Conservation (phyloP, 805 yeast species). For the Kodamaea sagamina region DNA sequence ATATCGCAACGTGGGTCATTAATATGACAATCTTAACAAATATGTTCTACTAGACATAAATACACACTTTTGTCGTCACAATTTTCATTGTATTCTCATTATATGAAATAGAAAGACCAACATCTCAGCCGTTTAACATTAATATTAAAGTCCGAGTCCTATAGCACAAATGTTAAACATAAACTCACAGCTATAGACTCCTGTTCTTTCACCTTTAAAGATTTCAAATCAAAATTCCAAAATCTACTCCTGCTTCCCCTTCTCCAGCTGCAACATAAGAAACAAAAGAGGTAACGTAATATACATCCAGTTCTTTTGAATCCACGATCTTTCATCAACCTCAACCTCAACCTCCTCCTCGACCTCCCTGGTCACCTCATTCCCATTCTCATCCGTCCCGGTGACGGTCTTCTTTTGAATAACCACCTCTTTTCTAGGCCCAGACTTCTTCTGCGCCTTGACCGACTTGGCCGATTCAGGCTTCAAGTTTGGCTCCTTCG, state of each 20-base stretch:
- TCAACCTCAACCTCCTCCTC: slow-evolving; percentile 24
- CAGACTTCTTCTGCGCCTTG: slow-evolving; percentile 10
- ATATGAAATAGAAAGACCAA: too few species aligned
- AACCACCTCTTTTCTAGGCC: slow-evolving; percentile 16
- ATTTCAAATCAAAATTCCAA: too few species aligned
- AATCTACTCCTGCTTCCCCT: slow-evolving; percentile 9
- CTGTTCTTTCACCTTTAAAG: too few species aligned
- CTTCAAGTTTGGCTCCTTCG: slow-evolving; percentile 33
- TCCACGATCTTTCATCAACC: slow-evolving; percentile 43
- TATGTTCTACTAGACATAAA: too few species aligned
- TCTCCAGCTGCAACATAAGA: slow-evolving; percentile 31
- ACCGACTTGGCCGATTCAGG: slow-evolving; percentile 20
- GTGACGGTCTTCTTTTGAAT: slow-evolving; percentile 21
- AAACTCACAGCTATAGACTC: too few species aligned
- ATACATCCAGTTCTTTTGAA: slow-evolving; percentile 66
- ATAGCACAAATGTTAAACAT: too few species aligned
- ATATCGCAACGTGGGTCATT: too few species aligned
- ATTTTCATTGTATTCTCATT: too few species aligned
- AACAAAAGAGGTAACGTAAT: slow-evolving; percentile 49
- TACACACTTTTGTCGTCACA: too few species aligned
- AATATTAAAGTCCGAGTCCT: too few species aligned
- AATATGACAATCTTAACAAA: too few species aligned
- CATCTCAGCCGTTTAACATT: too few species aligned
- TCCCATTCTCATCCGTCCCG: slow-evolving; percentile 27
- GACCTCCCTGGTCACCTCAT: slow-evolving; percentile 22